A percentile compares a stretch with the other conserved stretches of the same genome.
Evolutionary conservation across 2,329 filamentous ascomycete species (phyloP).

Genomic region (Capronia coronata): DNA sequence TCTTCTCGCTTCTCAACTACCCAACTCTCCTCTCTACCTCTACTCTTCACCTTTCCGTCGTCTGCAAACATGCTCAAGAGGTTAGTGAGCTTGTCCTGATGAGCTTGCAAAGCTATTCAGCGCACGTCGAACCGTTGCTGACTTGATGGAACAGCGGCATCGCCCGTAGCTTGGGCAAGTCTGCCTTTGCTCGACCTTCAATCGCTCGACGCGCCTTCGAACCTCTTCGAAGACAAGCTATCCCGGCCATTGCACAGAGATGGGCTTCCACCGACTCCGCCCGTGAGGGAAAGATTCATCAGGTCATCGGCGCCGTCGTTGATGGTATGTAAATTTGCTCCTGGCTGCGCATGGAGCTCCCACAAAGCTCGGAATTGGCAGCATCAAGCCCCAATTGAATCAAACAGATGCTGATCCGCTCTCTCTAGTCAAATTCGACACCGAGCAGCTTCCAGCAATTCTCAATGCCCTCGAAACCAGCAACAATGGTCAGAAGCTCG

Average conservation of each 20-base stretch:
- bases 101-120: constrained; percentile 18
- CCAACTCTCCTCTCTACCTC: constrained; percentile 23
- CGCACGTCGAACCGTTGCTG: constrained; percentile 36
- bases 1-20: constrained; percentile 20
- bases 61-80: constrained; percentile 55
- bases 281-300: constrained; percentile 58
- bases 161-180: constrained; percentile 57
- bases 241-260: constrained; percentile 54
- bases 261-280: constrained; percentile 55
- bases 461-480: constrained; percentile 90
- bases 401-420: constrained; percentile 19
- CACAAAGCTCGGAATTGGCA: constrained; percentile 35
- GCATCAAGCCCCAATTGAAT: constrained; percentile 1
- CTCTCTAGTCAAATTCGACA: constrained; percentile 85
- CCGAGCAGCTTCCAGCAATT: constrained; percentile 88
- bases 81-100: constrained; percentile 37
- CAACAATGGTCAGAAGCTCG: constrained; percentile 89
- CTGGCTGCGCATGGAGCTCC: constrained; percentile 36
- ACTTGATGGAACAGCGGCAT: constrained; percentile 49
- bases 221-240: constrained; percentile 51
- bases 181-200: constrained; percentile 50
- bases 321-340: constrained; percentile 62
- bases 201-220: constrained; percentile 52
- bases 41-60: constrained; percentile 24
- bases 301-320: constrained; percentile 98